Base-by-base conservation (phyloP, 2,329 filamentous ascomycete species). In the Zasmidium citrigriseum region DNA sequence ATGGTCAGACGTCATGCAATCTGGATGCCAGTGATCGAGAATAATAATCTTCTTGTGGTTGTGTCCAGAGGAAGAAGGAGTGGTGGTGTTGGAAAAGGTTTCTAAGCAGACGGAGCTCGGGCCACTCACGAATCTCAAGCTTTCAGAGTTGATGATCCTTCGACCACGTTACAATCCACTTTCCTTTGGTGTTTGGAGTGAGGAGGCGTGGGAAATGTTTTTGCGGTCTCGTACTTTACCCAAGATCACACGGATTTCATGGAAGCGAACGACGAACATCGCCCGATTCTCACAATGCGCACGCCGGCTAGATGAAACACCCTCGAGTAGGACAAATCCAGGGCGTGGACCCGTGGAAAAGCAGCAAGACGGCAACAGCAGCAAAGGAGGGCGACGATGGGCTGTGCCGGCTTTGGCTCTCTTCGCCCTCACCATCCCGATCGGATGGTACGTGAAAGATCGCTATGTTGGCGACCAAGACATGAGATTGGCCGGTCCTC, bases 361-460 rank as follows among this genome's bases (percentile, higher is more conserved):
- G 2, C 52, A 59, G 41, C 50, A 57, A 48, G 48, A 54, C 9
- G 47, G 47, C 45, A 47, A 46, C 21, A 51, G 12, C 54, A 18
- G 48, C 27, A 38, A 57, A 50, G 52, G 51, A 46, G 41, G 57
- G 46, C 50, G 53, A 25, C 22, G 52, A 2, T 54, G 61, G 25
- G 48, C 49, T 4, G 25, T 66, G 5, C 64, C 64, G n/a, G 63
- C 64, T 14, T 55, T 66, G 41, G 62, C 58, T 9, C 45, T 66
- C 34, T 63, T 64, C 21, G 64, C 60, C n/a, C 44, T 66, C 12
- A 62, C 58, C 18, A 46, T 64, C 22, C 64, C 64, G 4, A 29
- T 66, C n/a, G 64, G 64, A 41, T 66, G 62, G 58, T 63, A 63
- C 48, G 41, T 66, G 47, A 61, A 60, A 12, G 49, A 50, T 16